phyloP scores from a whole-genome alignment of 2,329 filamentous ascomycete genomes.

The Exophiala bonariae region DNA sequence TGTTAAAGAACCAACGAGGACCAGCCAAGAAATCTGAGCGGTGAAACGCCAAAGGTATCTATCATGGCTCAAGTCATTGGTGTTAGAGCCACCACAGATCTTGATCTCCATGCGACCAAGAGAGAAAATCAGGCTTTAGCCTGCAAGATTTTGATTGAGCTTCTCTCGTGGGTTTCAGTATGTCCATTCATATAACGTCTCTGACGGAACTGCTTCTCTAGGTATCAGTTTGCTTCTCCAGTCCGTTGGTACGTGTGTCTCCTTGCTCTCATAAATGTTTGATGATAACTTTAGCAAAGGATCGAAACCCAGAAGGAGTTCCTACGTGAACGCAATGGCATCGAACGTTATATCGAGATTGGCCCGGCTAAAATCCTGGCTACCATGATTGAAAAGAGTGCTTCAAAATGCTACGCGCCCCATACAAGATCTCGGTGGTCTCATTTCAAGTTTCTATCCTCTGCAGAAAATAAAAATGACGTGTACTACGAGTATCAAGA shows the following conservation, averaged over 20 bases:
- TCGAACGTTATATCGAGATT: slow-evolving; percentile 40
- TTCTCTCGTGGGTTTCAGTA: not conserved
- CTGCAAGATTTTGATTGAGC: slow-evolving; percentile 2
- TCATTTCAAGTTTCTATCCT: not conserved
- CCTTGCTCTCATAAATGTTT: not conserved
- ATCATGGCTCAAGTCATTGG: not conserved
- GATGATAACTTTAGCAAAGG: slow-evolving; percentile 29
- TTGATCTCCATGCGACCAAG: not conserved
- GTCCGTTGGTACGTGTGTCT: slow-evolving; percentile 1
- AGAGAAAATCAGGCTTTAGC: not conserved
- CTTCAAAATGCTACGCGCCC: slow-evolving; percentile 20
- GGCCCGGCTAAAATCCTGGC: slow-evolving; percentile 38
- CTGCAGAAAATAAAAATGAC: slow-evolving; percentile 18
- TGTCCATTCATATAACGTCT: not conserved
- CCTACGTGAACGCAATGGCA: slow-evolving; percentile 25
- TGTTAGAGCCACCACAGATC: not conserved
- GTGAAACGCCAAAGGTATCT: not conserved
- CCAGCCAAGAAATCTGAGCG: not conserved
- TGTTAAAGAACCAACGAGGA: not conserved
- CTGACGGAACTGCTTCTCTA: not conserved
- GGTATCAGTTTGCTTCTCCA: slow-evolving; percentile 4
- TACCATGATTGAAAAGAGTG: slow-evolving; percentile 40
- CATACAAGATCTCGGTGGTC: slow-evolving; percentile 25
- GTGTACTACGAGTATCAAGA: slow-evolving; percentile 27
- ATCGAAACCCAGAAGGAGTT: slow-evolving; percentile 42